Conservation (phyloP, 1,284 basidiomycete species). For the Microbotryum lychnidis-dioicae region DNA sequence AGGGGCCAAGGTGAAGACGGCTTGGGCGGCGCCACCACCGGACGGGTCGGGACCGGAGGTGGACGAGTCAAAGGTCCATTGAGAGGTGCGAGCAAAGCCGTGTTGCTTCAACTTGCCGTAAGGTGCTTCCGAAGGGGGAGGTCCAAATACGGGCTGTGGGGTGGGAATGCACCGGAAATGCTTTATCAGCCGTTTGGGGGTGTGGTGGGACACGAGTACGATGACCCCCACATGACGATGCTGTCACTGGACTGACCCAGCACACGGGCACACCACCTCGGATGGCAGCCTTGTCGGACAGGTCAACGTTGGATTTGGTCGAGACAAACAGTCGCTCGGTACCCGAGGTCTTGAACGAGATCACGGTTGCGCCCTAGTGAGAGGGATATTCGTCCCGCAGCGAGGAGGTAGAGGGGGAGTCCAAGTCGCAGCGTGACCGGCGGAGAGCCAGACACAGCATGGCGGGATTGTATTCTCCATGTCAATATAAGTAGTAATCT, state of each 20-base stretch:
- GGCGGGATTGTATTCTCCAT: no score
- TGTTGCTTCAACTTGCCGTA: slow-evolving; percentile 36
- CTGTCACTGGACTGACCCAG: slow-evolving; percentile 22
- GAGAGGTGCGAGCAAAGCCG: slow-evolving; percentile 34
- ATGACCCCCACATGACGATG: background rate
- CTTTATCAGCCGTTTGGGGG: no score
- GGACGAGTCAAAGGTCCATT: slow-evolving; percentile 20
- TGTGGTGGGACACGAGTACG: no score
- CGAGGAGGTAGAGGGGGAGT: slow-evolving; percentile 1
- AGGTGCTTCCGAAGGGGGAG: slow-evolving; percentile 25
- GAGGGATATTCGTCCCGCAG: background rate
- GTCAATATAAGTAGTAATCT: no score
- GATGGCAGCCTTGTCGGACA: slow-evolving; percentile 31
- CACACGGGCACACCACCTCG: slow-evolving; percentile 36
- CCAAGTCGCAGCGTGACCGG: background rate
- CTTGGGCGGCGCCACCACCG: slow-evolving; percentile 22
- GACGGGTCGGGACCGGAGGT: slow-evolving; percentile 4
- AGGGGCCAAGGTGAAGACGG: slow-evolving; percentile 21
- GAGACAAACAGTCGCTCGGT: slow-evolving; percentile 35
- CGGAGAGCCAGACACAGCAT: background rate
- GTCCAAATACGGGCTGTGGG: slow-evolving; percentile 33
- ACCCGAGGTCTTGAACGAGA: slow-evolving; percentile 26
- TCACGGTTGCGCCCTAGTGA: slow-evolving; percentile 29
- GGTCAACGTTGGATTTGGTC: slow-evolving; percentile 13
- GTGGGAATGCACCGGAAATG: background rate